Evolutionary conservation across 116 monocot species (phyloP), one percentile per base, ranked within the genome.

Genomic region (Cymodocea nodosa): DNA sequence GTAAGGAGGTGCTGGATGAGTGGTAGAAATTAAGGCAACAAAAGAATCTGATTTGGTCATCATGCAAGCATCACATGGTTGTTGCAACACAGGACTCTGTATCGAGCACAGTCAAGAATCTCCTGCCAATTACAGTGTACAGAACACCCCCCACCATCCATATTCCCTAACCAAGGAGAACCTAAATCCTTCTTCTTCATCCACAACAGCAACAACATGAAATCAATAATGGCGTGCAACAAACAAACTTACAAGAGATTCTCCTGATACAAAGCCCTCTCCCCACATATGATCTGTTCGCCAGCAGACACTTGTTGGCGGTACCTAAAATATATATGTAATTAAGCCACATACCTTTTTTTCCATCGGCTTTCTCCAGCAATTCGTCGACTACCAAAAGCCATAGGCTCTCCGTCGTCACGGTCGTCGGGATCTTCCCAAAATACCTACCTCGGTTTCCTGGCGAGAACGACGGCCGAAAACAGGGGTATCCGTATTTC

Each of bases 191-290:
- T 61, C 37, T 17, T 44, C 44, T 10, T 30, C 30, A 30, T 1
- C 30, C 30, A 18, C 61, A 35, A 37, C 37, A 37, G 15, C 37
- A 61, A 23, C 13, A 57, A 19, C 23, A 5, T 23, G 23, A n/a
- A 62, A 62, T 16, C 36, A 62, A n/a, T 10, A 36, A 60, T 30
- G 30, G 4, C 19, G n/a, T 54, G 18, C 54, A 19, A 16, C n/a
- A 5, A 51, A 67, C 52, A 3, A 12, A 67, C 35, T 53, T 16
- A 30, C 30, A 30, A 53, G 60, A 61, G 70, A 70, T 70, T 70
- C 70, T 50, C 59, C 50, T 23, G 16, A 70, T 60, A 70, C 70
- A 70, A 70, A 70, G 25, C 50, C 70, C 70, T 63, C 9, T 53
- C 15, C 12, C 25, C 30, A 16, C 4, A 5, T 25, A n/a, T 24